Evolutionary conservation across 2,329 filamentous ascomycete genomes (phyloP).

Genomic region (Tolypocladium guangdongense): DNA sequence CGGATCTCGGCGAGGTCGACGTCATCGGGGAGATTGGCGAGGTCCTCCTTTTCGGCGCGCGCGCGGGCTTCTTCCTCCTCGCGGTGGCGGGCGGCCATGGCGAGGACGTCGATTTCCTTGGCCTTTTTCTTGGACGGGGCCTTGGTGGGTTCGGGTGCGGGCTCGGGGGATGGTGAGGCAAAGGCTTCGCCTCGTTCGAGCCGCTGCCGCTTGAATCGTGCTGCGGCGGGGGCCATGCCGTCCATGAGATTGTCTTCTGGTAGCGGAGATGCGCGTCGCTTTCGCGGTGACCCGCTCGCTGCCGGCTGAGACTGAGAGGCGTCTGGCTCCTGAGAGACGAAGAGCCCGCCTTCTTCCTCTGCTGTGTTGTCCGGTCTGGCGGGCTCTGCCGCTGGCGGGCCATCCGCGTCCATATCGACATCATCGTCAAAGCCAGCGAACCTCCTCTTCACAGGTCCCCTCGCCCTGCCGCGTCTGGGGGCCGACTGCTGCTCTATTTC

Average conservation of each 20-base stretch:
- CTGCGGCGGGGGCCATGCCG: constrained; percentile 63
- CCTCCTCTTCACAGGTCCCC: constrained; percentile 36
- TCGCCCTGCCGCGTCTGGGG: constrained; percentile 13
- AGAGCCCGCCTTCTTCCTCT: constrained; percentile 37
- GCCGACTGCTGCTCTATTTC: constrained; percentile 11
- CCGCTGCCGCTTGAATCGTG: constrained; percentile 68
- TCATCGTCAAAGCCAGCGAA: constrained; percentile 63
- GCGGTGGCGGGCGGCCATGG: constrained; percentile 48
- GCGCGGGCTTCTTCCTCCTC: constrained; percentile 57
- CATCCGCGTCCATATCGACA: constrained; percentile 26
- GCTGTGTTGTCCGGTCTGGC: neutral
- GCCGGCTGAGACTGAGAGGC: constrained; percentile 9
- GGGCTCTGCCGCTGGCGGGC: constrained; percentile 6
- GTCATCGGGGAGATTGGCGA: constrained; percentile 43
- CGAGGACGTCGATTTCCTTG: constrained; percentile 57
- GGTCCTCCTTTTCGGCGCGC: constrained; percentile 40
- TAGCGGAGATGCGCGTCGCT: constrained; percentile 32
- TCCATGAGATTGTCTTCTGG: constrained; percentile 52
- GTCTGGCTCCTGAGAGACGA: constrained; percentile 41
- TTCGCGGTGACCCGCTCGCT: constrained; percentile 24
- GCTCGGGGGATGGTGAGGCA: constrained; percentile 14
- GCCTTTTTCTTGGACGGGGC: constrained; percentile 33
- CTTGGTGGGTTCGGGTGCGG: constrained; percentile 8
- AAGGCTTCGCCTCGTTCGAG: constrained; percentile 47
- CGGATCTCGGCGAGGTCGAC: constrained; percentile 65